Base-by-base conservation (phyloP, 176 grass and related monocot genomes). In the Avena sativa region DNA sequence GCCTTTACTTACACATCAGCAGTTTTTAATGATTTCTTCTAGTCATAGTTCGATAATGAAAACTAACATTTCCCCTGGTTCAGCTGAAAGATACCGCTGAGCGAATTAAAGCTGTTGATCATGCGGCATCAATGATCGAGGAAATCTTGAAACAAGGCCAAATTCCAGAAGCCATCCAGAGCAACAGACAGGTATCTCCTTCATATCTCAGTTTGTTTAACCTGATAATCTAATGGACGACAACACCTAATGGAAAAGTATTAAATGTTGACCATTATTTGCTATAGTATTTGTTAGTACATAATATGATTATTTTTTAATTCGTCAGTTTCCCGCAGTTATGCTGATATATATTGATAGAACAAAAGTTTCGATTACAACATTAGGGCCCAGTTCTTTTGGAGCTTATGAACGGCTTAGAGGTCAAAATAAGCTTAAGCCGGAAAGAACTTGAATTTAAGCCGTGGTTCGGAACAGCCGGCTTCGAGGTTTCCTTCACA, bases 41-140 rank as follows among this genome's bases (percentile, higher is more conserved):
- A 75, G 46, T 48, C 21, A 66, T 56, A 44, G 44, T 71, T 44
- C 67, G 46, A 87, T 67, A 79, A 88, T 79, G 71, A 79, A 56
- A 53, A 61, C 26, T 86, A 43, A 76, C 57, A 26, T 67, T 59
- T 87, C 85, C 32, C 8, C 16, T 65, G 25, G 34, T 67, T 86
- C 85, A 98, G 93, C 76, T 94, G 66, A 96, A 91, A 91, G 96
- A 96, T 88, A 92, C 87, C 2, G 81, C 92, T 78, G 96, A 98
- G 74, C 88, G 96, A 43, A 94, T 96, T 77, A 95, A 87, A 91
- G 93, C 93, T 78, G 93, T 98, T 91, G 96, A 98, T 88, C 82
- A 51, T 75, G 96, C 93, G 5, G 89, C 96, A 78, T 92, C 90
- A 52, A 93, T 94, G 88, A 84, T 98, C 16, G 93, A 98, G 78